Evolutionary conservation across 257 asterid genomes (phyloP).

Genomic region (Fraxinus americana): DNA sequence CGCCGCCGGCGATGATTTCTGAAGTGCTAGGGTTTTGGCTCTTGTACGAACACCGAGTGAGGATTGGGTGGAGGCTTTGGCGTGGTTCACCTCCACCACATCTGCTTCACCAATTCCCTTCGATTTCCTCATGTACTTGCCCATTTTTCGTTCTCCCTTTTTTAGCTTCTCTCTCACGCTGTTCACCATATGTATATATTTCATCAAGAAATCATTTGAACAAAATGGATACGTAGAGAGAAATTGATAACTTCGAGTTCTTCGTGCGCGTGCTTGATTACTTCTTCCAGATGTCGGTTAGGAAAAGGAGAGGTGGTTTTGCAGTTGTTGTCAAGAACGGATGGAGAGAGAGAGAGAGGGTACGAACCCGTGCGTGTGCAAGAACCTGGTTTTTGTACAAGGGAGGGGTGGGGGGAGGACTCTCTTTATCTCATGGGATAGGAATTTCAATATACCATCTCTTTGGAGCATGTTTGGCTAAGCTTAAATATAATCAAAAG

Average conservation of each 20-base stretch:
- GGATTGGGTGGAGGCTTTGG: slow-evolving; percentile 16
- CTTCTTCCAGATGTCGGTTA: slow-evolving; percentile 27
- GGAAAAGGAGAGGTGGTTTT: slow-evolving; percentile 16
- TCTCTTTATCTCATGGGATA: no score
- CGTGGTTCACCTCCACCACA: slow-evolving; percentile 25
- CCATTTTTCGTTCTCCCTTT: slow-evolving; percentile 25
- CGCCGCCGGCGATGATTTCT: slow-evolving; percentile 29
- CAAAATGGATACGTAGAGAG: neutral
- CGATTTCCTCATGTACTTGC: slow-evolving; percentile 37
- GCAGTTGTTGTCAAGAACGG: slow-evolving; percentile 31
- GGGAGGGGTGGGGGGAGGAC: neutral
- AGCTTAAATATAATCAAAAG: no score
- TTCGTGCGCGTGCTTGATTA: neutral
- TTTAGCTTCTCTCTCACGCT: neutral
- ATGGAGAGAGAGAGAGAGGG: neutral
- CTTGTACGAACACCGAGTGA: slow-evolving; percentile 40
- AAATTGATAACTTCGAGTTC: neutral
- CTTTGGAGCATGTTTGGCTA: no score
- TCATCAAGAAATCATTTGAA: slow-evolving; percentile 5
- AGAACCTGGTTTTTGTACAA: slow-evolving; percentile 4
- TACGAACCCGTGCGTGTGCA: slow-evolving; percentile 3
- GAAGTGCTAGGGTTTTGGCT: slow-evolving; percentile 38
- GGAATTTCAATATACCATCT: no score
- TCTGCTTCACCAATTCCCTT: slow-evolving; percentile 24
- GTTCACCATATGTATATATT: slow-evolving; percentile 4